Evolutionary conservation across 257 asterid genomes (phyloP).

Genomic region (Nicotiana paniculata): DNA sequence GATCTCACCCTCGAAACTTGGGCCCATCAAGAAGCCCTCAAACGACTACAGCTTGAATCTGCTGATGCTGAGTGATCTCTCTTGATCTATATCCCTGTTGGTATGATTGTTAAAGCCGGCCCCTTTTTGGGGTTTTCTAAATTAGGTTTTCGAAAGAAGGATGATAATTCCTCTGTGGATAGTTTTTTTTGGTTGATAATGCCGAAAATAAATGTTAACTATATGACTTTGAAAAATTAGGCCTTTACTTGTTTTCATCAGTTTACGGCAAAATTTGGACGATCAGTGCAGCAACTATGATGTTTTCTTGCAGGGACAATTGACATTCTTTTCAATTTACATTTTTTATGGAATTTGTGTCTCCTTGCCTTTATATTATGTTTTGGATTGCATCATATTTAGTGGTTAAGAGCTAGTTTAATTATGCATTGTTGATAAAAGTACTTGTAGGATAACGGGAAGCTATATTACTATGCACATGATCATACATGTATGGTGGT

Average conservation of each 20-base stretch:
- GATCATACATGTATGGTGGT: neutral
- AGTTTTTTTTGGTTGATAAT: neutral
- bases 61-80: slow-evolving; percentile 10
- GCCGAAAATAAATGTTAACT: neutral
- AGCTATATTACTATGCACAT: neutral
- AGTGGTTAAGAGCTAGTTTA: neutral
- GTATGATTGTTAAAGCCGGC: neutral
- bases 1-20: slow-evolving; percentile 91
- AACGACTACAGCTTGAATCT: slow-evolving; percentile 67
- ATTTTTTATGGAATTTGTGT: neutral
- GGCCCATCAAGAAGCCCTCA: slow-evolving; percentile 97
- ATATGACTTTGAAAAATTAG: neutral
- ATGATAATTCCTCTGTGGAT: neutral
- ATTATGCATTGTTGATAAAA: neutral
- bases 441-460: neutral
- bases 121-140: neutral
- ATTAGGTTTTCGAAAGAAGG: neutral
- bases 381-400: neutral
- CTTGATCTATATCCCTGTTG: neutral
- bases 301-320: neutral
- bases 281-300: neutral
- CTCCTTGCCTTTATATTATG: neutral
- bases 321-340: neutral
- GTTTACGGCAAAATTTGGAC: neutral
- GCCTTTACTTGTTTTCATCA: neutral